Evolutionary conservation across 2,329 filamentous ascomycete species (phyloP).

Genomic region (Ascochyta rabiei): DNA sequence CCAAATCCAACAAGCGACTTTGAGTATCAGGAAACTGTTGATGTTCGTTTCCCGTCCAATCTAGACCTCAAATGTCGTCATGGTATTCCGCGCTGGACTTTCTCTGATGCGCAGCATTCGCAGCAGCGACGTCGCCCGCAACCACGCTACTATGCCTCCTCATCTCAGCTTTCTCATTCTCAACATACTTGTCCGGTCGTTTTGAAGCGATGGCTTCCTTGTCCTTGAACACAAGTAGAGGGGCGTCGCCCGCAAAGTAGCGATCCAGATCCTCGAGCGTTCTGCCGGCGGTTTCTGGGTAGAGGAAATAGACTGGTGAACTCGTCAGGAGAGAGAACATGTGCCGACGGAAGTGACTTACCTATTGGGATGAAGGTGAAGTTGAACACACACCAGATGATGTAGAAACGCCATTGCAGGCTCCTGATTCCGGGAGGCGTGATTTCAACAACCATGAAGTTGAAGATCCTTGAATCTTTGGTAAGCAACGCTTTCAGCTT

Average conservation of each 20-base stretch:
- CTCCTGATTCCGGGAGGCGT: conserved; percentile 53
- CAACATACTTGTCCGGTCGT: conserved; percentile 54
- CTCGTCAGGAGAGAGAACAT: not conserved
- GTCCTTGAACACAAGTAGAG: conserved; percentile 54
- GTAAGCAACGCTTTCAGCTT: not conserved
- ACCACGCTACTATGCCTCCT: conserved; percentile 32
- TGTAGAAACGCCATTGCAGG: conserved; percentile 52
- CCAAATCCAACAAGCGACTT: not conserved
- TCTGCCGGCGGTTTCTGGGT: conserved; percentile 37
- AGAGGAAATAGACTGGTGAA: conserved; percentile 35
- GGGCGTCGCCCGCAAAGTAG: conserved; percentile 29
- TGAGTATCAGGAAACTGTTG: not conserved
- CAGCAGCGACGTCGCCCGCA: conserved; percentile 20
- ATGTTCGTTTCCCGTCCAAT: not conserved
- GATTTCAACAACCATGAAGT: conserved; percentile 39
- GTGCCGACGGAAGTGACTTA: not conserved
- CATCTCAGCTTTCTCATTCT: conserved; percentile 48
- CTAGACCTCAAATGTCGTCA: not conserved
- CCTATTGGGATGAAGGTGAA: conserved; percentile 54
- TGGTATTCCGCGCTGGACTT: conserved; percentile 4
- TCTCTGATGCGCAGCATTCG: conserved; percentile 12
- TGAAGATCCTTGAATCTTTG: conserved; percentile 2
- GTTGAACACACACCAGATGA: conserved; percentile 55
- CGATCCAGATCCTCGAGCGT: conserved; percentile 42
- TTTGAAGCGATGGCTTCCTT: conserved; percentile 54